Evolutionary conservation across 768 basidiomycete species (phyloP), one percentile per base, ranked within the genome.

Genomic region (Pleurotus pulmonarius): DNA sequence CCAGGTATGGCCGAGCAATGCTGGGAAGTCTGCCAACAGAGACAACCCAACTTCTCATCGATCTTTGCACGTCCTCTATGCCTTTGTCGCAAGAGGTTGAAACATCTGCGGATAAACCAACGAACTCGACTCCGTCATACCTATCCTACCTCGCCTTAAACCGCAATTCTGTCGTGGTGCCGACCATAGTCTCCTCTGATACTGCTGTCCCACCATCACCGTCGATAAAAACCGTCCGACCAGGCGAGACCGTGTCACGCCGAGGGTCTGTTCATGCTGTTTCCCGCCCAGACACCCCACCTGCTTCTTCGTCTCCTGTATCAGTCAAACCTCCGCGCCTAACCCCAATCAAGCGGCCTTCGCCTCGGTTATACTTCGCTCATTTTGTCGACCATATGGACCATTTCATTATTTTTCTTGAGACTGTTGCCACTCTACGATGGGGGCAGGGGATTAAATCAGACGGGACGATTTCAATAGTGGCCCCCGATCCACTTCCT

Each of bases 311-410:
- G 6, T 46, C 66, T 7, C 56, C 61, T 20, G 24, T 59, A 56
- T 46, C 59, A 47, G 55, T 51, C 6, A 34, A 56, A 5, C 69
- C 64, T 29, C 61, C 65, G 1, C 63, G 65, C 15, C 67, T 57
- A 58, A 68, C 71, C 3, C 73, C 72, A 0, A 65, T 75, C 6
- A 83, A 83, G 64, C 74, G 80, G 0, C 88, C 93, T 0, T 94
- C 93, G 0, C 94, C 95, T 0, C 75, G 87, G 3, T 75, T 89
- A 29, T 98, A 93, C 69, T 98, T 98, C 65, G 87, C 94, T 0
- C 93, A 97, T 67, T 98, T 97, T 60, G 87, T 97, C 38, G 92
- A 96, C 64, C 92, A 95, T 62, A 83, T 88, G 57, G 77, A 77
- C 2, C 83, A 91, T 56, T 96, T 99, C 61, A 79, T 92, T 40